These are phyloP conservation scores for Podospora pseudopauciseta DNA, from an alignment of 495 filamentous ascomycete genomes.

Conservation along the genomic window DNA sequence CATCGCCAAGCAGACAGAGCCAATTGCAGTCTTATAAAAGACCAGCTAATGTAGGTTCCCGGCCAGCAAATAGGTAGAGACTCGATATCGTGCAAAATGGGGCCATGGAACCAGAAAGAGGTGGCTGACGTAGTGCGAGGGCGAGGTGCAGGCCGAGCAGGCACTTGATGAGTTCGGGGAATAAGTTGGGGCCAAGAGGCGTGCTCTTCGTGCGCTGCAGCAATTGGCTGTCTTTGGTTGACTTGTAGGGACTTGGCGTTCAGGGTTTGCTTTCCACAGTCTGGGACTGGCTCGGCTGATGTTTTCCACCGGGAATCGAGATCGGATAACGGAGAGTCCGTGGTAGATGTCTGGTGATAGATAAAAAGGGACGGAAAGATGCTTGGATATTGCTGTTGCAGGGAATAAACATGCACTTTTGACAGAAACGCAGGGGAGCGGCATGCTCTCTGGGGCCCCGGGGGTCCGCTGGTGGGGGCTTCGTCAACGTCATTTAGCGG, in stretches of 20 bases:
- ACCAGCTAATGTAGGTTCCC: constrained; percentile 2
- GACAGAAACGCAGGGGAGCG: background rate
- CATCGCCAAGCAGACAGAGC: constrained; percentile 15
- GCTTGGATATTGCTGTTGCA: background rate
- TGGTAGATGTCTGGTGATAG: background rate
- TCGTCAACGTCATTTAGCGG: constrained; percentile 13
- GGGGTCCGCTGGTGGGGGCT: background rate
- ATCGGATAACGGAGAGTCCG: background rate
- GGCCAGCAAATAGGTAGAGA: background rate
- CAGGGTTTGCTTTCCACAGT: background rate
- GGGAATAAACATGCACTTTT: background rate
- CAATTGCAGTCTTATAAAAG: constrained; percentile 3
- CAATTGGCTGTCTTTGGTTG: background rate
- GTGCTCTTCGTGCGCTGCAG: background rate
- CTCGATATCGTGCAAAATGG: constrained; percentile 8
- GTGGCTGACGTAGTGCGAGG: constrained; percentile 9
- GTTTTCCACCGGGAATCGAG: background rate
- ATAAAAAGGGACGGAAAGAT: background rate
- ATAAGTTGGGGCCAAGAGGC: background rate
- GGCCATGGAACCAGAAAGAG: constrained; percentile 16
- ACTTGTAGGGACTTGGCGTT: background rate
- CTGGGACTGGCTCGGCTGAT: background rate
- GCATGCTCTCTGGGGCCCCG: background rate
- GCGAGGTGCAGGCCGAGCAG: no score
- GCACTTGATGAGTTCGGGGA: background rate